phyloP scores from a whole-genome alignment of 495 filamentous ascomycete species.

The Penicillium flavigenum region DNA sequence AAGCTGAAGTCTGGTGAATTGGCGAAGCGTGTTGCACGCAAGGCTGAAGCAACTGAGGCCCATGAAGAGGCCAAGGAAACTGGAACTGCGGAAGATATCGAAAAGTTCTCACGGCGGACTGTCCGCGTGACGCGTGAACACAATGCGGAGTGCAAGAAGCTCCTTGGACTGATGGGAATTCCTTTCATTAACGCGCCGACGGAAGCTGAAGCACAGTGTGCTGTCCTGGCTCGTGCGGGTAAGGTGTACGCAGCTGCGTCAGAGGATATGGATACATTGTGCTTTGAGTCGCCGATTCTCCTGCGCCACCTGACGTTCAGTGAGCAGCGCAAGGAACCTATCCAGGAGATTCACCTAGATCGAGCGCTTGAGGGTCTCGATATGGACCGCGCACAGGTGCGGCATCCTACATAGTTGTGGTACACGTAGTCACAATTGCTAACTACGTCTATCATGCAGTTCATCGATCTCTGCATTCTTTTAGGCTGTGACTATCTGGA shows the following conservation, averaged over 20 bases:
- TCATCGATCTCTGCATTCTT: slow-evolving; percentile 96
- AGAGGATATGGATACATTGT: slow-evolving; percentile 99
- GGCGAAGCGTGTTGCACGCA: slow-evolving; percentile 89
- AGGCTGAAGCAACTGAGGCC: slow-evolving; percentile 81
- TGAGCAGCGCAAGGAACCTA: slow-evolving; percentile 95
- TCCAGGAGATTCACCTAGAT: slow-evolving; percentile 88
- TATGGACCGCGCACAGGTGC: slow-evolving; percentile 82
- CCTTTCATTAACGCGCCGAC: slow-evolving; percentile 94
- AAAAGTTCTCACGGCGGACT: slow-evolving; percentile 94
- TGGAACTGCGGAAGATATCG: slow-evolving; percentile 92
- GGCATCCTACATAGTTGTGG: slow-evolving; percentile 5
- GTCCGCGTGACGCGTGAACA: slow-evolving; percentile 96
- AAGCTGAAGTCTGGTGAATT: slow-evolving; percentile 96
- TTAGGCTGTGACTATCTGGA: slow-evolving; percentile 98
- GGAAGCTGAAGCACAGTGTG: slow-evolving; percentile 96
- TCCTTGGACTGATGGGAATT: slow-evolving; percentile 92
- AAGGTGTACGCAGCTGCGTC: slow-evolving; percentile 96
- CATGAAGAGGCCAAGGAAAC: slow-evolving; percentile 96
- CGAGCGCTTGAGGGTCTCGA: slow-evolving; percentile 78
- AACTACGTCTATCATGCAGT: slow-evolving; percentile 48
- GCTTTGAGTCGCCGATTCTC: slow-evolving; percentile 89
- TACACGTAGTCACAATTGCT: neutral
- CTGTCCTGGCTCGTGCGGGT: slow-evolving; percentile 81
- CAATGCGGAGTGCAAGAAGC: slow-evolving; percentile 87
- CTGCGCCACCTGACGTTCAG: slow-evolving; percentile 93